Percentiles rank a stretch among this genome's conserved stretches.
phyloP scores from a whole-genome alignment of 2,329 filamentous ascomycete species.

The Sordariomycetes sp. region DNA sequence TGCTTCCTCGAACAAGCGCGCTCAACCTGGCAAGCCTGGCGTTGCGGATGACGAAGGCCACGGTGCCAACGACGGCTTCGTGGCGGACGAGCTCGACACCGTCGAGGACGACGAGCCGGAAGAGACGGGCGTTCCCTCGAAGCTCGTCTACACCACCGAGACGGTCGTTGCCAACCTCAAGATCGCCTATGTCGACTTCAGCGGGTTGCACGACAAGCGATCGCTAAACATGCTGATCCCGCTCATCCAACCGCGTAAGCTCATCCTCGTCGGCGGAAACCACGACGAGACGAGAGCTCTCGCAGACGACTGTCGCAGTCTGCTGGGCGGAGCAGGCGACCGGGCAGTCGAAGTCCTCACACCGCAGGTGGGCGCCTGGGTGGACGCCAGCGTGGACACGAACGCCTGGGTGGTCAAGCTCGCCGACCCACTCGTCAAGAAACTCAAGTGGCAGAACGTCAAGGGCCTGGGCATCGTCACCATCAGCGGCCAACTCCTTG shows the following conservation, averaged over 20 bases:
- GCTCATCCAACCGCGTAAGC: constrained; percentile 84
- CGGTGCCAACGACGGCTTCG: constrained; percentile 21
- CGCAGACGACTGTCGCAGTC: constrained; percentile 69
- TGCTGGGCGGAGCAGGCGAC: constrained; percentile 41
- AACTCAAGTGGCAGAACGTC: constrained; percentile 90
- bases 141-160: constrained; percentile 57
- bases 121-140: constrained; percentile 58
- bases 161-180: constrained; percentile 61
- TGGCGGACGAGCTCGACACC: constrained; percentile 47
- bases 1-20: constrained; percentile 47
- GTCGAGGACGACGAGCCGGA: constrained; percentile 46
- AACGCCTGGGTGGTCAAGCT: constrained; percentile 96
- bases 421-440: constrained; percentile 73
- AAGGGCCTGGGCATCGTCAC: constrained; percentile 84
- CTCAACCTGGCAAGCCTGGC: constrained; percentile 32
- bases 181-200: constrained; percentile 85
- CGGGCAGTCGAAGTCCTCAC: constrained; percentile 67
- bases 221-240: constrained; percentile 93
- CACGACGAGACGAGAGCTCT: constrained; percentile 69
- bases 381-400: constrained; percentile 93
- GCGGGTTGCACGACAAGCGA: constrained; percentile 85
- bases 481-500: constrained; percentile 63
- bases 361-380: constrained; percentile 59
- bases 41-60: constrained; percentile 30
- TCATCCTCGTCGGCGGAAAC: constrained; percentile 82